These are phyloP conservation scores for Phaseolus lunatus DNA, from an alignment of 306 rosid genomes.

Conservation along the genomic window DNA sequence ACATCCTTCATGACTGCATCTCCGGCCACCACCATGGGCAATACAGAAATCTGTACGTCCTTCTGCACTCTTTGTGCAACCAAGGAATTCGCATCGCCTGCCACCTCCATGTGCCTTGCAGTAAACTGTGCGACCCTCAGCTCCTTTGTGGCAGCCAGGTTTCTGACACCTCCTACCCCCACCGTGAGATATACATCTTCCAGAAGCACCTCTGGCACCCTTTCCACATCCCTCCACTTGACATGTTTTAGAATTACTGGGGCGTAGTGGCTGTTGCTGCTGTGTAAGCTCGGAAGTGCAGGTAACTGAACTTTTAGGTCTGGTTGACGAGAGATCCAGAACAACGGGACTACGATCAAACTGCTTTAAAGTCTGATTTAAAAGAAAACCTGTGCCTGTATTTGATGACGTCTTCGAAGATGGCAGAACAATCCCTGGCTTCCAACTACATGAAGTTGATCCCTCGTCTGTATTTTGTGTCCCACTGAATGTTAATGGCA, in stretches of 20 bases:
- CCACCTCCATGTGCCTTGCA: conserved; percentile 99
- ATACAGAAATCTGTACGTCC: conserved; percentile 95
- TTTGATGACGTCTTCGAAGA: conserved; percentile 49
- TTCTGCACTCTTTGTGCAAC: conserved; percentile 99
- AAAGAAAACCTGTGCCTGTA: conserved; percentile 49
- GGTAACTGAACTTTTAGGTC: conserved; percentile 81
- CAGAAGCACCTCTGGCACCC: conserved; percentile 98
- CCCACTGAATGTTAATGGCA: conserved; percentile 47
- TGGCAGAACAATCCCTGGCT: conserved; percentile 51
- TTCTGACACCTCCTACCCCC: conserved; percentile 96
- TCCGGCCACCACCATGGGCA: conserved; percentile 97
- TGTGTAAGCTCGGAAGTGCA: conserved; percentile 76
- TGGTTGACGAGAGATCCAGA: conserved; percentile 61
- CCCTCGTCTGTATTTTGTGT: conserved; percentile 69
- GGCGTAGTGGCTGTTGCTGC: conserved; percentile 59
- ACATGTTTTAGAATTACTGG: conserved; percentile 72
- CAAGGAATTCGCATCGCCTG: conserved; percentile 88
- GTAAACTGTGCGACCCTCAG: conserved; percentile 94
- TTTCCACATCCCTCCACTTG: conserved; percentile 93
- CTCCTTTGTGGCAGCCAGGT: conserved; percentile 94
- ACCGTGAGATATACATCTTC: conserved; percentile 94
- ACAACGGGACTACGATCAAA: conserved; percentile 51
- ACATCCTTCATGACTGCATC: conserved; percentile 84
- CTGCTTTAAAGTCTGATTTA: conserved; percentile 56
- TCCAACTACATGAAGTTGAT: conserved; percentile 69